Evolutionary conservation across 2,329 filamentous ascomycete species (phyloP).

Genomic region (Apiospora kogelbergensis): DNA sequence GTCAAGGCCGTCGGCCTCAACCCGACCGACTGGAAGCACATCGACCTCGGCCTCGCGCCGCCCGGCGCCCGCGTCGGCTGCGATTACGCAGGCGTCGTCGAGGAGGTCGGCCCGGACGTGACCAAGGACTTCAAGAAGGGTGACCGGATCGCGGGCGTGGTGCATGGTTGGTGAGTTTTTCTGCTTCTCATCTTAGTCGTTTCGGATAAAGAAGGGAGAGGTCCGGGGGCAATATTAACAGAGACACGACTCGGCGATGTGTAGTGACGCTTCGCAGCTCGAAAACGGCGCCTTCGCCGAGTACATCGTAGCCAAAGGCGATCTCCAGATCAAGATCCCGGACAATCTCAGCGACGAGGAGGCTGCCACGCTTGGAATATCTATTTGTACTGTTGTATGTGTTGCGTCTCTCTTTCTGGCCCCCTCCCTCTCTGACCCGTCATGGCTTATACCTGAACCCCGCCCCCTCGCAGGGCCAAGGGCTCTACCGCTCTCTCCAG

Average conservation of each 20-base stretch:
- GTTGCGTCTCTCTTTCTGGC: not conserved
- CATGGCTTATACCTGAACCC: not conserved
- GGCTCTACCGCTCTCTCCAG: slow-evolving; percentile 44
- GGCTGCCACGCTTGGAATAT: slow-evolving; percentile 42
- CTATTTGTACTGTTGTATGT: slow-evolving; percentile 39
- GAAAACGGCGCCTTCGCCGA: slow-evolving; percentile 46
- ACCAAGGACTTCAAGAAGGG: slow-evolving; percentile 44
- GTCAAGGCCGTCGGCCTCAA: slow-evolving; percentile 35
- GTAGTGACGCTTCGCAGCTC: slow-evolving; percentile 32
- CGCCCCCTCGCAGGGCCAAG: slow-evolving; percentile 37
- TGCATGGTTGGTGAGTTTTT: slow-evolving; percentile 32
- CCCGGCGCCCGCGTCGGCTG: slow-evolving; percentile 34
- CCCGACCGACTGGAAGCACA: slow-evolving; percentile 35
- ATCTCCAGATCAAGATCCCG: slow-evolving; percentile 44
- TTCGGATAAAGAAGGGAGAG: not conserved
- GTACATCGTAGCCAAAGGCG: slow-evolving; percentile 37
- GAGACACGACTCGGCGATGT: not conserved
- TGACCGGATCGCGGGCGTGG: slow-evolving; percentile 45
- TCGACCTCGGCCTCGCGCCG: slow-evolving; percentile 19
- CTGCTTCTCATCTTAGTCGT: not conserved
- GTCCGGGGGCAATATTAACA: not conserved
- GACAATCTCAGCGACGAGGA: slow-evolving; percentile 45
- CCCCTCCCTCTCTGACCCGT: not conserved
- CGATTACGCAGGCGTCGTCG: slow-evolving; percentile 48
- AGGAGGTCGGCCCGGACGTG: slow-evolving; percentile 43